Evolutionary conservation across 2,329 filamentous ascomycete species (phyloP), one percentile per base, ranked within the genome.

Genomic region (Pestalotiopsis sp.): DNA sequence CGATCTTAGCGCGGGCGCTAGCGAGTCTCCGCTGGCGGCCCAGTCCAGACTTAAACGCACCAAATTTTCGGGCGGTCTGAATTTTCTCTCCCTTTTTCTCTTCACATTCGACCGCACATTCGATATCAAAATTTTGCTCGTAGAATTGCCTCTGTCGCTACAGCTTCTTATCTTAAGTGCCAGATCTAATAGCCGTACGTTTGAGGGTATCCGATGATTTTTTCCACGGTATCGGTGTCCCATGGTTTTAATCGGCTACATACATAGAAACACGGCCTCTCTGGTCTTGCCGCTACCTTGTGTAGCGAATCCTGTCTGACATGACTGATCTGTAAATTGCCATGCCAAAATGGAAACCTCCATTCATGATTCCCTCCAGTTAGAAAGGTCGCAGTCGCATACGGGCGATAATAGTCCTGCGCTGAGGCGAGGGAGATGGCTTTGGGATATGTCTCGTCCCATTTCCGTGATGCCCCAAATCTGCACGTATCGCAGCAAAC

Each of bases 161-260:
- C 72, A 59, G 73, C 68, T 73, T 73, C 72, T 74, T 77, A 60
- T 66, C 52, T 72, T 67, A 73, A 64, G 77, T 79, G 77, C 77
- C 66, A 79, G 77, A 79, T 70, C 58, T 76, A 23, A 63, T 71
- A 73, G 76, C 77, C 77, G 77, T 74, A 77, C 74, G 77, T 79
- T 79, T 79, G 77, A 79, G 77, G 77, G 77, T 74, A 73, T 71
- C 65, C 75, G 70, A 73, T 7, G 45, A n/a, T 73, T 73, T 38
- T 56, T 45, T 70, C 13, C 14, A 11, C 74, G 69, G 75, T 76
- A 73, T 75, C 71, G 77, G 72, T 68, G 77, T 78, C 76, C 77
- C 60, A 79, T 79, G 77, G 77, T 79, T 77, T 70, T 74, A 76
- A 69, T 74, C 75, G 77, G 77, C 77, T 68, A 78, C 76, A 79